Evolutionary conservation across 2,329 filamentous ascomycete genomes (phyloP).

Genomic region (Pseudopyrenochaeta lycopersici): DNA sequence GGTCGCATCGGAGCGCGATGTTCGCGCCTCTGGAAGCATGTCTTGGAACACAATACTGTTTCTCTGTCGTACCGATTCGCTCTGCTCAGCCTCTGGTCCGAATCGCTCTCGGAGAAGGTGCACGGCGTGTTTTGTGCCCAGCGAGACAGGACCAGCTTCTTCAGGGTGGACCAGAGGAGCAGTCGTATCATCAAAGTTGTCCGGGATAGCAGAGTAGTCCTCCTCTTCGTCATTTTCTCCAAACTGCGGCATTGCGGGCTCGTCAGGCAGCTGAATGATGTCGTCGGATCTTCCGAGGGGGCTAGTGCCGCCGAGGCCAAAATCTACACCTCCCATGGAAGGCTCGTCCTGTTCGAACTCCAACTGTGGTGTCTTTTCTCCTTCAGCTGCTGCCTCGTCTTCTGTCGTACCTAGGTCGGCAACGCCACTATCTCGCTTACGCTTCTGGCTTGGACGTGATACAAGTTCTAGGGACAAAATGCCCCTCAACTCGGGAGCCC

Average conservation of each 20-base stretch:
- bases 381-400: conserved; percentile 59
- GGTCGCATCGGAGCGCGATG: conserved; percentile 88
- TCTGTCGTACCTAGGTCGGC: conserved; percentile 78
- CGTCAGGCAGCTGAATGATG: conserved; percentile 41
- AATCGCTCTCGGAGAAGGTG: conserved; percentile 92
- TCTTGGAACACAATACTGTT: conserved; percentile 88
- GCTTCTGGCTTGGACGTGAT: conserved; percentile 81
- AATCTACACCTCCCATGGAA: conserved; percentile 53
- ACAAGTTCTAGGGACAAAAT: conserved; percentile 88
- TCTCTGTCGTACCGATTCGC: conserved; percentile 75
- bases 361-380: conserved; percentile 73
- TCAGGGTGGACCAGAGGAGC: conserved; percentile 79
- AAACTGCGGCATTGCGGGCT: conserved; percentile 32
- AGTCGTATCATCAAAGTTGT: conserved; percentile 81
- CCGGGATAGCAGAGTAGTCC: conserved; percentile 45
- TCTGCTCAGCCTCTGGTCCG: conserved; percentile 73
- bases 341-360: conserved; percentile 63
- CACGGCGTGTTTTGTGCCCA: conserved; percentile 94
- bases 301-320: conserved; percentile 52
- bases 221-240: conserved; percentile 49
- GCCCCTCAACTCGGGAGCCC: conserved; percentile 93
- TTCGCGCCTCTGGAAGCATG: conserved; percentile 81
- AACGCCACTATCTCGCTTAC: conserved; percentile 90
- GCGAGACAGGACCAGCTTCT: conserved; percentile 85
- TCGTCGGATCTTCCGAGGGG: conserved; percentile 36